Percentiles rank a stretch among this genome's conserved stretches.
Conservation (phyloP, 2,329 filamentous ascomycete genomes). For the Pseudocercospora fijiensis region DNA sequence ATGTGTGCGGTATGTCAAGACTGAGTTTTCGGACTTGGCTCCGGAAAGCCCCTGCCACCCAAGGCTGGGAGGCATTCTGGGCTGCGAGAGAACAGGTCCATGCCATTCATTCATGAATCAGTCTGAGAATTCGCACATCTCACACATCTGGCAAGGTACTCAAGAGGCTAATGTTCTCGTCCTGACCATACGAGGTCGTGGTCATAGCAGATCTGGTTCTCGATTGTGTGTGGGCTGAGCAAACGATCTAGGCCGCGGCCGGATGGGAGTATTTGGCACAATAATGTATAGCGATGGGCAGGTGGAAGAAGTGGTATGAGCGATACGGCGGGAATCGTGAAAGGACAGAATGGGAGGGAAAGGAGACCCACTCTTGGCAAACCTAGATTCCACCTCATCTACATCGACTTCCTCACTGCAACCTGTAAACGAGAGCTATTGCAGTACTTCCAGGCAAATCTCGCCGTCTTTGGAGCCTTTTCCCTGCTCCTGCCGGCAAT, state of each 20-base stretch:
- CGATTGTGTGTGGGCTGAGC: neutral
- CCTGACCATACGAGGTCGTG: neutral
- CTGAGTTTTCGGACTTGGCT: neutral
- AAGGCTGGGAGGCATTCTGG: too few relatives aligned
- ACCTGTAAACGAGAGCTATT: neutral
- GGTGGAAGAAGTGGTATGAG: neutral
- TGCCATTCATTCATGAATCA: neutral
- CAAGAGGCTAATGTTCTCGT: neutral
- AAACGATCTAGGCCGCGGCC: neutral
- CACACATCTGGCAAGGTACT: neutral
- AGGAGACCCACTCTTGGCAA: neutral
- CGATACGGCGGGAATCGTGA: neutral
- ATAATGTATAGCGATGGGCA: neutral
- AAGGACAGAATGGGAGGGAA: neutral
- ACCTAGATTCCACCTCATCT: neutral
- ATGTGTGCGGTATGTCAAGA: neutral
- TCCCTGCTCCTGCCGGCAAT: too few relatives aligned
- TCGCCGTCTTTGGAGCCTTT: neutral
- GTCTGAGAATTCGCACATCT: neutral
- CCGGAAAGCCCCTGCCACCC: neutral
- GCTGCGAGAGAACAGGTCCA: neutral
- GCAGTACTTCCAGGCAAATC: neutral
- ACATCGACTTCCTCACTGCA: neutral
- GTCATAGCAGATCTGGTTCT: neutral
- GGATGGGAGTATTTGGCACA: neutral